These are phyloP conservation scores for Warburgia ugandensis DNA, from an alignment of 164 flowering plant species.

Conservation along the genomic window DNA sequence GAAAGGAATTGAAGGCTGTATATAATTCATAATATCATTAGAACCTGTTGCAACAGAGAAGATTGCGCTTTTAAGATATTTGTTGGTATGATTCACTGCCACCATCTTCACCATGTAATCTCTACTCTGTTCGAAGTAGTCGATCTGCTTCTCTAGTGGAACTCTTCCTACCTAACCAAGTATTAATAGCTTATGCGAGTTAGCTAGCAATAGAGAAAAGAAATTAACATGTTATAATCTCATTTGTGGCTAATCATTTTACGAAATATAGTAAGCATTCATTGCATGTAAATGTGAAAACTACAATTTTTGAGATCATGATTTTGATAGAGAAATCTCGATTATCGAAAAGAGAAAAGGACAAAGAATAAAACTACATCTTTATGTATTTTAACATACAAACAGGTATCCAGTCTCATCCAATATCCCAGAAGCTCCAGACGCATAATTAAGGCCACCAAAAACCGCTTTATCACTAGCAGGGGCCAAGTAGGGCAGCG, in stretches of 20 bases:
- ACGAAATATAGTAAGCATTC: too few species aligned
- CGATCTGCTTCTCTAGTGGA: conserved; percentile 40
- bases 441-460: conserved; percentile 57
- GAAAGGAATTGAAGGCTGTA: conserved; percentile 46
- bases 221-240: too few species aligned
- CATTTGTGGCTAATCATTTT: too few species aligned
- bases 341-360: too few species aligned
- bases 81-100: conserved; percentile 32
- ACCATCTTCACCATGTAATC: conserved; percentile 24
- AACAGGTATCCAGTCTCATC: conserved; percentile 46
- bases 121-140: conserved; percentile 37
- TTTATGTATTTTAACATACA: conserved; percentile 27
- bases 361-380: too few species aligned
- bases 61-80: conserved; percentile 32
- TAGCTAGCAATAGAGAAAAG: neutral
- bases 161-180: conserved; percentile 45
- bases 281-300: too few species aligned
- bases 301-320: too few species aligned
- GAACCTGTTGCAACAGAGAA: conserved; percentile 60
- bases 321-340: too few species aligned
- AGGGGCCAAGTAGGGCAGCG: conserved; percentile 52
- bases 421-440: conserved; percentile 63
- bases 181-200: neutral
- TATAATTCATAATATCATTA: conserved; percentile 49
- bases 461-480: conserved; percentile 14